Conservation (phyloP, 31 red algal genomes). For the Odonthalia washingtoniensis region DNA sequence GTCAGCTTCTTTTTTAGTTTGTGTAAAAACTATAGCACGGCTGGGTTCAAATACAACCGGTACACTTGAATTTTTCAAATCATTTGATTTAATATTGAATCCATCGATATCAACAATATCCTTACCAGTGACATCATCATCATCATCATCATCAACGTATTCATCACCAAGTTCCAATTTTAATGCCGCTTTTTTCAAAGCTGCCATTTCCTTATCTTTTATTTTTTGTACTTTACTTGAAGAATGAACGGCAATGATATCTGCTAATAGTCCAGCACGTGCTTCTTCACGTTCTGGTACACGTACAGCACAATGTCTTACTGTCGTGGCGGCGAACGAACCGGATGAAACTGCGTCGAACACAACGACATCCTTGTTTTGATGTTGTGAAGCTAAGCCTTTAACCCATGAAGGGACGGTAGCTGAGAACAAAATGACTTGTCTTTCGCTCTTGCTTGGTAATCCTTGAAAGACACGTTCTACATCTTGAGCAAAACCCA, state of each 20-base stretch:
- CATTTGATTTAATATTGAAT: background rate
- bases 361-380: slow-evolving; percentile 77
- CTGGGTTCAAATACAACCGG: slow-evolving; percentile 26
- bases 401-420: slow-evolving; percentile 98
- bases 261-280: slow-evolving; percentile 68
- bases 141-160: background rate
- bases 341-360: slow-evolving; percentile 83
- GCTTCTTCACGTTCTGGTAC: slow-evolving; percentile 78
- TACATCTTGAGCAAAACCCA: slow-evolving; percentile 98
- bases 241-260: slow-evolving; percentile 81
- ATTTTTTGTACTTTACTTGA: background rate
- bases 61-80: background rate
- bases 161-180: no score
- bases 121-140: background rate
- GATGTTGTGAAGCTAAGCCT: slow-evolving; percentile 81
- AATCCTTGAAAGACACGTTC: slow-evolving; percentile 85
- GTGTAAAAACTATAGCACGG: slow-evolving; percentile 93
- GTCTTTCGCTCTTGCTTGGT: slow-evolving; percentile 63
- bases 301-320: slow-evolving; percentile 92
- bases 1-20: slow-evolving; percentile 96
- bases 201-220: slow-evolving; percentile 4
- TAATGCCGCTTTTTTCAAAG: no score
- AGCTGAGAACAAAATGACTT: slow-evolving; percentile 95
- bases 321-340: slow-evolving; percentile 85
- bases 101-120: background rate